A percentile compares a stretch with the other conserved stretches of the same genome.
phyloP scores from a whole-genome alignment of 1,139 yeast genomes.

The Blastobotrys aristatus region DNA sequence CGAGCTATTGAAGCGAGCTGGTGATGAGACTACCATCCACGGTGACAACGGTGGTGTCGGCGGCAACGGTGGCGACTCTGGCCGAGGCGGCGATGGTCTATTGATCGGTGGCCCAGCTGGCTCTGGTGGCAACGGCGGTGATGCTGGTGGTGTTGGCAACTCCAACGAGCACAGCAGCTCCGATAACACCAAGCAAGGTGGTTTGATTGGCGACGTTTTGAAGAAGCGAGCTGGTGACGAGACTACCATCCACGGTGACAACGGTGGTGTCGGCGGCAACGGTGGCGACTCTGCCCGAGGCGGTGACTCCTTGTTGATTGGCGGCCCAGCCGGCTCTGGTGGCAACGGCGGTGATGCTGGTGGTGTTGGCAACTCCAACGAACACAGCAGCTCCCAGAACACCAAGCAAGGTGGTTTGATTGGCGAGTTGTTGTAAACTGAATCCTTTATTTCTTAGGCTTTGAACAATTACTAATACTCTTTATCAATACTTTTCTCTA shows the following conservation, averaged over 20 bases:
- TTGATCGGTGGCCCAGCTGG: constrained; percentile 7
- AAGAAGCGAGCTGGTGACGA: constrained; percentile 5
- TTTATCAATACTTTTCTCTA: neutral
- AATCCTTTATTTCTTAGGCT: no score
- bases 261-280: constrained; percentile 6
- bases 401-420: neutral
- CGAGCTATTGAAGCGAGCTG: neutral
- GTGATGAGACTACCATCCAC: neutral
- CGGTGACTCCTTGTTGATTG: constrained; percentile 3
- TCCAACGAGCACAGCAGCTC: neutral
- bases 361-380: constrained; percentile 6
- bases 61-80: constrained; percentile 2
- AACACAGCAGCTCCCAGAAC: neutral
- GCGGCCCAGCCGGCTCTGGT: constrained; percentile 4
- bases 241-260: constrained; percentile 1
- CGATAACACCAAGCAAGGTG: neutral
- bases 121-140: constrained; percentile 4
- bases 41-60: constrained; percentile 9
- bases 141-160: constrained; percentile 7
- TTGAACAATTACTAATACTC: no score
- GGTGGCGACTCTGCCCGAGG: constrained; percentile 6
- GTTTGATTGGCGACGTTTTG: neutral
- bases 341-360: constrained; percentile 7
- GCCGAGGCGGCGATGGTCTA: constrained; percentile 2
- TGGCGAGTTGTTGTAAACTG: neutral